Evolutionary conservation across 1,284 basidiomycete species (phyloP).

Genomic region (Rhodotorula sp.): DNA sequence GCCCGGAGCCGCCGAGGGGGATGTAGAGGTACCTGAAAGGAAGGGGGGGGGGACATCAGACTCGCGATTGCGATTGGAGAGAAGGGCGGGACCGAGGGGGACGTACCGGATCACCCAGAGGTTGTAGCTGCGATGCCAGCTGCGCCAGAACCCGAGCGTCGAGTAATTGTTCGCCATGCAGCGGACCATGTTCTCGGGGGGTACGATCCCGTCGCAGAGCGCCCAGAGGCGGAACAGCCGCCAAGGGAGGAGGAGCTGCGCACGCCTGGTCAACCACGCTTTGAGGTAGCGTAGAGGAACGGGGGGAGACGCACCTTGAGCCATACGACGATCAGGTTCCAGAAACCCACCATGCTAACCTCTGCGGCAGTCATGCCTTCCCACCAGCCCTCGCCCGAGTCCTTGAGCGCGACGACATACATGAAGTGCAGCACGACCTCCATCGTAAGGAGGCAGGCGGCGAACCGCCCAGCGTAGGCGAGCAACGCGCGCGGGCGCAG

Average conservation of each 20-base stretch:
- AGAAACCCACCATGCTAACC: conserved; percentile 91
- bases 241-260: conserved; percentile 91
- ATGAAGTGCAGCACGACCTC: conserved; percentile 91
- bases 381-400: conserved; percentile 56
- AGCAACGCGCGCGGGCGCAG: conserved; percentile 52
- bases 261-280: neutral
- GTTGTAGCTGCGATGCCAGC: conserved; percentile 96
- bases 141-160: conserved; percentile 87
- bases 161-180: conserved; percentile 99
- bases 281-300: neutral
- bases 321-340: conserved; percentile 97
- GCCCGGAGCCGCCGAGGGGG: conserved; percentile 76
- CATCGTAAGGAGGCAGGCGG: conserved; percentile 75
- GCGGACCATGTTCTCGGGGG: conserved; percentile 97
- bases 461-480: conserved; percentile 71
- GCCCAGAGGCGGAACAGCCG: conserved; percentile 97
- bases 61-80: conserved; percentile 12
- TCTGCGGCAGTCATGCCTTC: conserved; percentile 72
- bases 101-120: conserved; percentile 85
- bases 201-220: conserved; percentile 81
- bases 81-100: conserved; percentile 5
- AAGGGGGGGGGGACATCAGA: too few relatives aligned
- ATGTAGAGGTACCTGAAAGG: conserved; percentile 83
- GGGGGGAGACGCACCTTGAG: conserved; percentile 67
- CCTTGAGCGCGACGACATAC: conserved; percentile 97